Base-by-base conservation (phyloP, 139 green algal species). In the Closterium sp. region DNA sequence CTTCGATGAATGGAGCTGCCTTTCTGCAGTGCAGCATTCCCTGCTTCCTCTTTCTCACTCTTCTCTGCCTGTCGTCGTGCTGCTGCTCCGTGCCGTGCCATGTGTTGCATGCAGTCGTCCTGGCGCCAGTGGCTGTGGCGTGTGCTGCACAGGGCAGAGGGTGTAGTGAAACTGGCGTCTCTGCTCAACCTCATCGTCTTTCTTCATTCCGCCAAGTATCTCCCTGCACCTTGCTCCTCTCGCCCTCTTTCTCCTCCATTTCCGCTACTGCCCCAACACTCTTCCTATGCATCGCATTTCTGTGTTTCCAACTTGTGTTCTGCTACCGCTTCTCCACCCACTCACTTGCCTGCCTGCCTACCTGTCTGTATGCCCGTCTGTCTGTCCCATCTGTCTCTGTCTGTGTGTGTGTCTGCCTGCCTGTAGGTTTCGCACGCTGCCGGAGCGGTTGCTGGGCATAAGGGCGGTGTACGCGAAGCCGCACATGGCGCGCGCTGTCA, bases 391-490 rank as follows among this genome's bases (percentile, higher is more conserved):
- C 55, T 28, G 16, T 76, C 55, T 0, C 7, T 66, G 2, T 76
- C 55, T 19, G 12, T 76, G 16, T 28, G 12, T 16, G 12, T 66
- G 43, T 16, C 3, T 76, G 83, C 16, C 69, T 55, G 4, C n/a
- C 35, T 34, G 84, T 90, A 94, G 90, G 81, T 94, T 94, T n/a
- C 83, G n/a, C 21, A 94, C 28, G 35, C 23, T 98, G 31, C 90
- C 97, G 83, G 97, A 99, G 95, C 94, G 96, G 5, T 4, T 97
- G 33, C 86, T 98, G 31, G 81, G 96, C 0, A 94, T 95, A 10
- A 94, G 97, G 12, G 91, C 98, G 66, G 96, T 98, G 34, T 98
- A 98, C 92, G 84, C 89, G n/a, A 94, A 96, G 88, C 92, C 96
- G 5, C 90, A 87, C 76, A 97, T 98, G 94, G 94, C 90, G 0